phyloP scores from a whole-genome alignment of 768 basidiomycete species.

The Pholiota microspora region DNA sequence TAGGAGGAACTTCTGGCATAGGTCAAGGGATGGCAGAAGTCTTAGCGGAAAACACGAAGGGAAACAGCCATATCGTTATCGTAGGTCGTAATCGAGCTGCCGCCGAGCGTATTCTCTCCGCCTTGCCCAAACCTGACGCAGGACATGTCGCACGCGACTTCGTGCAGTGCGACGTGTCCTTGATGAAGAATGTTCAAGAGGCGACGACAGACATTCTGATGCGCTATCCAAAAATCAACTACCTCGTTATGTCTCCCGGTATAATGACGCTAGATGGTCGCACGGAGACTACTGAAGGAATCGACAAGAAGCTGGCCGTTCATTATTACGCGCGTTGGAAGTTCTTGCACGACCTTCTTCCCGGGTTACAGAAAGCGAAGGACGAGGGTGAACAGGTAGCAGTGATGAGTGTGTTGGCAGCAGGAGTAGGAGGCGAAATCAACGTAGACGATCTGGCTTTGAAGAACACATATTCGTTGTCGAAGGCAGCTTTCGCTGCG shows the following conservation, averaged over 20 bases:
- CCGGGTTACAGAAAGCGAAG: conserved; percentile 39
- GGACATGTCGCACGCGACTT: conserved; percentile 38
- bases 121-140: conserved; percentile 26
- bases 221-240: conserved; percentile 46
- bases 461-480: conserved; percentile 39
- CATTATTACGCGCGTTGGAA: conserved; percentile 42
- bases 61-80: conserved; percentile 50
- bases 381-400: conserved; percentile 48
- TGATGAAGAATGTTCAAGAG: conserved; percentile 47
- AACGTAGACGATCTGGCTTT: conserved; percentile 48
- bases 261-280: conserved; percentile 31
- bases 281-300: conserved; percentile 23
- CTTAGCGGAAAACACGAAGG: conserved; percentile 45
- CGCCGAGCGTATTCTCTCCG: conserved; percentile 43
- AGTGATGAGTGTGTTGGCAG: conserved; percentile 43
- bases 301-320: conserved; percentile 23
- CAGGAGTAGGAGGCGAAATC: conserved; percentile 30
- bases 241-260: conserved; percentile 47
- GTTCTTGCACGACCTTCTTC: conserved; percentile 44
- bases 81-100: conserved; percentile 50
- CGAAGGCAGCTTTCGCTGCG: conserved; percentile 29
- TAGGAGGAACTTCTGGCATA: conserved; percentile 46
- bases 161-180: conserved; percentile 46
- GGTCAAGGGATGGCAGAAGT: conserved; percentile 44
- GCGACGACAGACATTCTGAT: conserved; percentile 25